A percentile compares a stretch with the other conserved stretches of the same genome.
phyloP scores from a whole-genome alignment of 2,329 filamentous ascomycete species.

The Fusarium nurragi region DNA sequence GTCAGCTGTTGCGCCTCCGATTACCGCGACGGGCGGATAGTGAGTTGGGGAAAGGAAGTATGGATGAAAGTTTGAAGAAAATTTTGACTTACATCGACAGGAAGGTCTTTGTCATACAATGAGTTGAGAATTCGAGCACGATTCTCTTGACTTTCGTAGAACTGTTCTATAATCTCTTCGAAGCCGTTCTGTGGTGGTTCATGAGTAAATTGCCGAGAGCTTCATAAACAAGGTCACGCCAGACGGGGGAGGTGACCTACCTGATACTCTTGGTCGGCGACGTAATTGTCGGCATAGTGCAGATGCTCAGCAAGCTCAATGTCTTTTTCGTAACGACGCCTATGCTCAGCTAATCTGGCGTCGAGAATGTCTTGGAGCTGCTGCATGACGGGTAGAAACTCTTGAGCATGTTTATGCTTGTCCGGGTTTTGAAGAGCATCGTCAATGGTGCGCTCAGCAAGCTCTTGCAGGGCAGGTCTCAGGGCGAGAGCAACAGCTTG shows the following conservation, averaged over 20 bases:
- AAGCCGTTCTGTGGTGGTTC: slow-evolving; percentile 49
- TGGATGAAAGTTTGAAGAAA: slow-evolving; percentile 16
- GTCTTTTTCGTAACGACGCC: slow-evolving; percentile 49
- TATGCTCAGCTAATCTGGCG: slow-evolving; percentile 46
- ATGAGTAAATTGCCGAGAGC: slow-evolving; percentile 32
- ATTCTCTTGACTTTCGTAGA: slow-evolving; percentile 57
- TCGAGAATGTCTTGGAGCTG: slow-evolving; percentile 56
- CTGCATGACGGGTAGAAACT: slow-evolving; percentile 61
- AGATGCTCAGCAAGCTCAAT: slow-evolving; percentile 52
- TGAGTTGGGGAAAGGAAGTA: slow-evolving; percentile 34
- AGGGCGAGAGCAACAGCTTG: slow-evolving; percentile 69
- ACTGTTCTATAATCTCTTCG: slow-evolving; percentile 53
- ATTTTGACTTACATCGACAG: slow-evolving; percentile 58
- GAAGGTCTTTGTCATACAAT: slow-evolving; percentile 56
- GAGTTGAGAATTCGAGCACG: slow-evolving; percentile 57
- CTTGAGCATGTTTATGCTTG: slow-evolving; percentile 61
- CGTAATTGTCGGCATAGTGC: slow-evolving; percentile 48
- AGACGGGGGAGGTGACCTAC: slow-evolving; percentile 46
- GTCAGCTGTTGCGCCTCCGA: slow-evolving; percentile 29
- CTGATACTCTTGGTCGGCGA: slow-evolving; percentile 49
- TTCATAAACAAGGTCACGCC: slow-evolving; percentile 33
- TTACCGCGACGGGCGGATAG: slow-evolving; percentile 17
- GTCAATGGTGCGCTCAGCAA: slow-evolving; percentile 69
- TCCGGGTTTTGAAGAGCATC: slow-evolving; percentile 64
- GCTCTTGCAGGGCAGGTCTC: slow-evolving; percentile 72